Evolutionary conservation across 2,329 filamentous ascomycete species (phyloP), one percentile per base, ranked within the genome.

Genomic region (Cryphonectria nitschkei): DNA sequence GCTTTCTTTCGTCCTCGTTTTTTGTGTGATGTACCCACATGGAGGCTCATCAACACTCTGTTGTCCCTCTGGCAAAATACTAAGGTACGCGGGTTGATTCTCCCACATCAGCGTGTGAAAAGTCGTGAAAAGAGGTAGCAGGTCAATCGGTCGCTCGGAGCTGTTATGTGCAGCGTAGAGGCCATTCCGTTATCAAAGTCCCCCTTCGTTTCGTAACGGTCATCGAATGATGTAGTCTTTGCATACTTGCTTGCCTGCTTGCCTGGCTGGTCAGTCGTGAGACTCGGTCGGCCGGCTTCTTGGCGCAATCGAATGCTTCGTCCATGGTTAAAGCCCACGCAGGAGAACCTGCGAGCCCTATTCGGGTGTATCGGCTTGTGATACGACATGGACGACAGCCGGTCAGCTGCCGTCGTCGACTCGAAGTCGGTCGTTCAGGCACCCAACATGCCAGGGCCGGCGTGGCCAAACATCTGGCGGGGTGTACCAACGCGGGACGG

Each of bases 371-470:
- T 7, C 52, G 63, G 66, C 66, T 39, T 68, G 43, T 50, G 29
- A 54, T 68, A 69, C 71, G 58, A 73, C 63, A 62, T 64, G 26
- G 34, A 68, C 65, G 68, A 52, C 66, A 67, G 65, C 67, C 46
- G 63, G 43, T 50, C 39, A 41, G 66, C 71, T 64, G 67, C 71
- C 73, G 50, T 73, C 73, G 50, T 73, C 63, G 65, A 74, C 73
- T 74, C 78, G 77, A 61, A 58, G 61, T 68, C 69, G 71, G 63
- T 71, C 63, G 71, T 43, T 83, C 84, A 90, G 77, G 84, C 87
- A 72, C 86, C 85, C 70, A 88, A 85, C 84, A 88, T 87, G 68
- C 87, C 87, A 69, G 87, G 84, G 39, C 87, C 86, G 37, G 52
- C 67, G 34, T 63, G 60, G 75, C 89, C 43, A 52, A 52, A 89